Base-by-base conservation (phyloP, 1,284 basidiomycete species). In the Cutaneotrichosporon dermatis region DNA sequence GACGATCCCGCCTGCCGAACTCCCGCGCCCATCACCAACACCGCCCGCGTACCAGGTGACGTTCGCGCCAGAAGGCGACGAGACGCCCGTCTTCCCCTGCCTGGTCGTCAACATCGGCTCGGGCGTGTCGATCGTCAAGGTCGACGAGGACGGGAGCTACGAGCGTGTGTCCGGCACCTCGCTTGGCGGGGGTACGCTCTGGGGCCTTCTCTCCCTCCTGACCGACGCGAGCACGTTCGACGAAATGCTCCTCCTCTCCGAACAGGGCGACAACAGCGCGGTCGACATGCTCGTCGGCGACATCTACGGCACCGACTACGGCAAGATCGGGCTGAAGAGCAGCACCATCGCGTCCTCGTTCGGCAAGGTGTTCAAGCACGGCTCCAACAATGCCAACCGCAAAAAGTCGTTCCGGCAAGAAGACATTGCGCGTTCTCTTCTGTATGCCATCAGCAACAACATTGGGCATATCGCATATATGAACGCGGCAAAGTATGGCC, bases 391-490 rank as follows among this genome's bases (percentile, higher is more conserved):
- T 4, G 71, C 70, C 25, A 74, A 72, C 45, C 82, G 84, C 51
- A 84, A 85, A 76, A 89, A 87, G 79, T 85, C 82, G 57, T 98
- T 97, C 79, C 86, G 82, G 41, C 85, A 92, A 6, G 92, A 98
- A 76, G 96, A 99, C 76, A 95, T 99, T 73, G 92, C 91, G 79
- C 88, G 87, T 75, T 92, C 89, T 77, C 80, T 99, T 70, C 82
- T 99, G 36, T 99, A 98, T 77, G 95, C 94, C 13, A 86, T 99
- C 62, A 93, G 90, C 68, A 99, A 99, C 80, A 99, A 99, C 78
- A 99, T 99, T 69, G 96, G 96, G 5, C 96, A 99, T 79, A 98
- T 99, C 80, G 96, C 96, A 90, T 97, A 95, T 79, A 97, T 99
- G 95, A 99, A 99, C 73, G 96, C 96, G 51, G 96, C 99, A 78